Base-by-base conservation (phyloP, 805 yeast genomes). In the Ogataea henricii region DNA sequence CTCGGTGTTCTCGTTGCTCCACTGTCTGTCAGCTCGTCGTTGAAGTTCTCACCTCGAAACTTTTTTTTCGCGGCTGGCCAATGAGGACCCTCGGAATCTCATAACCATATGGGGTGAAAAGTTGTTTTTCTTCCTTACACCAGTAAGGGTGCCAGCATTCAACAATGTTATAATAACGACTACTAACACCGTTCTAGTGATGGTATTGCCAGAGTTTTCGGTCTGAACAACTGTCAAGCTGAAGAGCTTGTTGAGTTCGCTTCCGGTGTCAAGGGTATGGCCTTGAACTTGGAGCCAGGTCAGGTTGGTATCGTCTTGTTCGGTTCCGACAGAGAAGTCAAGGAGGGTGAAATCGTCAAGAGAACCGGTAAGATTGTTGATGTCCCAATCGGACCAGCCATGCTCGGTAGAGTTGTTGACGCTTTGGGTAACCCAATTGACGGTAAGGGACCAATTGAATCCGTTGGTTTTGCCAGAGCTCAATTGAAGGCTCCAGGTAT, bases 401-500 rank as follows among this genome's bases (percentile, higher is more conserved):
- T 94, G 76, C 82, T 94, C 71, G 99, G 99, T 71, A 90, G 99
- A 82, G 99, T 94, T 68, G 97, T 94, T 64, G 99, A 94, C 71
- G 99, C 98, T 71, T 83, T 94, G 68, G 99, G 99, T 82, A 82
- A 83, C 85, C 97, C 99, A 78, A 94, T 94, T 68, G 99, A 94
- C 72, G 99, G 98, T 80, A 94, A 94, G 82, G 99, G 99, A 62
- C 99, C 99, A 76, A 82, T 94, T 65, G 84, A 87, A 69, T 79
- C 95, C 66, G 83, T 80, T 70, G 81, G 84, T 68, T 77, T 84
- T 66, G 78, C 95, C 69, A 89, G 96, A 83, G 98, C 98, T 66
- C 97, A 94, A 83, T 87, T 92, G 66, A 94, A 94, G 83, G 99
- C 99, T 66, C 99, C 99, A 77, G 99, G 99, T 85, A 94, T 94